Percentiles rank a stretch among this genome's conserved stretches.
phyloP scores from a whole-genome alignment of 148 eudicot species.

The Silene conica region DNA sequence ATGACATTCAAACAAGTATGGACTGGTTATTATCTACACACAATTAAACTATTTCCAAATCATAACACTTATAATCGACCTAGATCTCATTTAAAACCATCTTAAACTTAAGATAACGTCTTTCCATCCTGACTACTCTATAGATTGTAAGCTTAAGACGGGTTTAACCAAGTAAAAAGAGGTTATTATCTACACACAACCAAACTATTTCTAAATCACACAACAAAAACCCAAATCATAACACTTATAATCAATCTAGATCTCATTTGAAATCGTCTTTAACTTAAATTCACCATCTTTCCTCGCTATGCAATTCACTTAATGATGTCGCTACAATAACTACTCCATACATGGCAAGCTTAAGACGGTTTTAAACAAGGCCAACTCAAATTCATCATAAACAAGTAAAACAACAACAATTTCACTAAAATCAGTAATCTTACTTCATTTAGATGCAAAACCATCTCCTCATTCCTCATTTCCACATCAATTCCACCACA shows the following conservation, averaged over 20 bases:
- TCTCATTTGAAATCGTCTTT: too few species aligned
- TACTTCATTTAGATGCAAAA: conserved; percentile 27
- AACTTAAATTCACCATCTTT: not conserved
- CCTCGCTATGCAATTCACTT: too few species aligned
- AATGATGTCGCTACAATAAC: too few species aligned
- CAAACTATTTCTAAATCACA: not conserved
- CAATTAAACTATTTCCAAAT: not conserved
- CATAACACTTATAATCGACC: conserved; percentile 1
- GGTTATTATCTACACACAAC: too few species aligned
- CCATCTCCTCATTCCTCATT: conserved; percentile 34
- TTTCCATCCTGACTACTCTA: not conserved
- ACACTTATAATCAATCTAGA: not conserved
- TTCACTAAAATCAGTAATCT: not conserved
- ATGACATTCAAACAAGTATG: not conserved
- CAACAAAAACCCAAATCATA: conserved; percentile 18
- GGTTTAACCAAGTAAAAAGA: not conserved
- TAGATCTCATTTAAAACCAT: not conserved
- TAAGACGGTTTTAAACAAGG: not conserved
- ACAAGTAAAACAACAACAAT: not conserved
- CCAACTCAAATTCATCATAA: not conserved
- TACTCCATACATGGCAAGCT: not conserved
- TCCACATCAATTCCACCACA: conserved; percentile 8
- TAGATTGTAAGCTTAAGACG: not conserved
- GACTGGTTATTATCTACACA: not conserved
- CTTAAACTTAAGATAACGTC: not conserved